These are phyloP conservation scores for Eucalyptus regnans DNA, from an alignment of 345 rosid genomes.

Conservation along the genomic window DNA sequence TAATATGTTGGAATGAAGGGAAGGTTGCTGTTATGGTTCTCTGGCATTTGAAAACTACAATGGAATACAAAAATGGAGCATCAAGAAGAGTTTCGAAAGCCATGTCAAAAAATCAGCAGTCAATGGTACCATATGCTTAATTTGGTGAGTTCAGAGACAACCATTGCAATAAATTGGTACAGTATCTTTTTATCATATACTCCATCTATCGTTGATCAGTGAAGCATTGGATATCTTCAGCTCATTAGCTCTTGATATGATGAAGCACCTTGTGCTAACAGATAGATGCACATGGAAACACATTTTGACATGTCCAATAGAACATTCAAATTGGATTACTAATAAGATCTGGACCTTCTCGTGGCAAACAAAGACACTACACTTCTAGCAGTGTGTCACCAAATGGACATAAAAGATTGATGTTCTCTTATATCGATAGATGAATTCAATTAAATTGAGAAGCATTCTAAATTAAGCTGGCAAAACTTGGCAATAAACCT, in stretches of 20 bases:
- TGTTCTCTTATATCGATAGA: background rate
- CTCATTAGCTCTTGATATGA: background rate
- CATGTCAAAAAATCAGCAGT: background rate
- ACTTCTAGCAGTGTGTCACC: background rate
- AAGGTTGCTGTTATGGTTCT: background rate
- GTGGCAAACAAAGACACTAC: background rate
- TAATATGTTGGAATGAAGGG: background rate
- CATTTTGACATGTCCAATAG: background rate
- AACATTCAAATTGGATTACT: background rate
- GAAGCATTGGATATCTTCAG: background rate
- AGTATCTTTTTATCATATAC: background rate
- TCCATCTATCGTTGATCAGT: background rate
- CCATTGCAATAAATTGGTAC: background rate
- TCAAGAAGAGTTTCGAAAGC: background rate
- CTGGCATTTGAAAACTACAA: background rate
- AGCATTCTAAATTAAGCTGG: background rate
- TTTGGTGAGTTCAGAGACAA: background rate
- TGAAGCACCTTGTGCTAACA: background rate
- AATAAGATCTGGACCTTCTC: background rate
- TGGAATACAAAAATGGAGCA: background rate
- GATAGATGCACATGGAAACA: background rate
- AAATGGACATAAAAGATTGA: background rate
- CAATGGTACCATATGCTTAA: background rate
- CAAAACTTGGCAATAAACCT: slow-evolving; percentile 25
- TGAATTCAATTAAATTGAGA: background rate